phyloP scores from a whole-genome alignment of 345 rosid species.

The Lepidium sativum region DNA sequence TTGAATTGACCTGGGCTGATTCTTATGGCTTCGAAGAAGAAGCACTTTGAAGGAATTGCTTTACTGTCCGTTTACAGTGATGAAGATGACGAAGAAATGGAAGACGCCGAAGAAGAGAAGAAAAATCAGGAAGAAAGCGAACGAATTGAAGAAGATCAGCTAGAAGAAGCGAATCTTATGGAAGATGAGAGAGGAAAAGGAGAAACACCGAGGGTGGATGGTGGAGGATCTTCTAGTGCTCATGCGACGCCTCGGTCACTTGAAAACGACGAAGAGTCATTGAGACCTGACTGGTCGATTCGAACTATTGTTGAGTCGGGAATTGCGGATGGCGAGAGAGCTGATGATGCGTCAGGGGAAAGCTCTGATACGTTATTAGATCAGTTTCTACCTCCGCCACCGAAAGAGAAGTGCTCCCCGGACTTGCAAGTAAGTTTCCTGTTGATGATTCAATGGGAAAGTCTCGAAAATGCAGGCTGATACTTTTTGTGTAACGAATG shows the following conservation, averaged over 20 bases:
- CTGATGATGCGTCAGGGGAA: conserved; percentile 29
- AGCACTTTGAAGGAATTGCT: conserved; percentile 72
- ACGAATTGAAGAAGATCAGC: not conserved
- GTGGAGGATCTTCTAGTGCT: conserved; percentile 33
- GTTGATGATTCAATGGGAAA: not conserved
- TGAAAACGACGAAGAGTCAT: conserved; percentile 33
- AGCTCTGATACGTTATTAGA: conserved; percentile 47
- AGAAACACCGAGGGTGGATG: conserved; percentile 29
- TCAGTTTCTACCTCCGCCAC: conserved; percentile 63
- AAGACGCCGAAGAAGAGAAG: conserved; percentile 39
- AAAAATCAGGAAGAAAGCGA: conserved; percentile 22
- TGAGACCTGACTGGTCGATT: conserved; percentile 28
- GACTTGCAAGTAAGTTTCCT: conserved; percentile 65
- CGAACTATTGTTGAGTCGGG: conserved; percentile 31
- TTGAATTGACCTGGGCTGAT: not conserved
- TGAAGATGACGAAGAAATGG: conserved; percentile 90
- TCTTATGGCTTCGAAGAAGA: conserved; percentile 61
- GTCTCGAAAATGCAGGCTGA: not conserved
- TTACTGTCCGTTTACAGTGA: conserved; percentile 75
- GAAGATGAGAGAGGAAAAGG: conserved; percentile 30
- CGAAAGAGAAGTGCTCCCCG: conserved; percentile 58
- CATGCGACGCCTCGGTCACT: conserved; percentile 41
- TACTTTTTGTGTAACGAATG: not conserved
- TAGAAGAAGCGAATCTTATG: conserved; percentile 26
- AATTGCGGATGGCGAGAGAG: conserved; percentile 32